phyloP scores from a whole-genome alignment of 257 asterid genomes.

The Paraleonurus japonicus region DNA sequence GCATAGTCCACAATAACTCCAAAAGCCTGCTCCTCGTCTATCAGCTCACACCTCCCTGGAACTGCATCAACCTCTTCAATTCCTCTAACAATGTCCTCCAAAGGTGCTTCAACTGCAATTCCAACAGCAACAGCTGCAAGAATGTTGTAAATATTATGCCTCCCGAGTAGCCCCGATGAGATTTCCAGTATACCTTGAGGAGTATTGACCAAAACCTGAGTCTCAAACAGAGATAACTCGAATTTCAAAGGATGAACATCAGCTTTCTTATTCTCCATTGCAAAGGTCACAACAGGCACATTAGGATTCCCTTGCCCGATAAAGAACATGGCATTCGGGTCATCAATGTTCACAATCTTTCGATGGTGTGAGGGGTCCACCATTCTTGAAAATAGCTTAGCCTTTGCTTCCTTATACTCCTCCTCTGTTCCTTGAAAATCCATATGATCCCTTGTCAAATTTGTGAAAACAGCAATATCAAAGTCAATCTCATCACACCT shows the following conservation, averaged over 20 bases:
- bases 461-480: constrained; percentile 86
- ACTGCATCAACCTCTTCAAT: constrained; percentile 95
- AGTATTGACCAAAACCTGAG: constrained; percentile 85
- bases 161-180: constrained; percentile 87
- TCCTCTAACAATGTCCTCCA: constrained; percentile 96
- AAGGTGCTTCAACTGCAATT: constrained; percentile 92
- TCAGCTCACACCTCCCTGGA: constrained; percentile 94
- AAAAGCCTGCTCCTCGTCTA: constrained; percentile 95
- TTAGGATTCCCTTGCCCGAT: constrained; percentile 66
- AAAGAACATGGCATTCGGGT: constrained; percentile 70
- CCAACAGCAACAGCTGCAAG: constrained; percentile 91
- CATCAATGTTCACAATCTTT: constrained; percentile 83
- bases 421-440: constrained; percentile 73
- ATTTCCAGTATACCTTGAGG: constrained; percentile 92
- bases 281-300: constrained; percentile 85
- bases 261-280: constrained; percentile 83
- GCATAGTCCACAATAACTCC: constrained; percentile 93
- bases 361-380: constrained; percentile 80
- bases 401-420: constrained; percentile 63
- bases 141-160: constrained; percentile 86
- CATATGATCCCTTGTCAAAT: constrained; percentile 64
- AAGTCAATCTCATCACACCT: constrained; percentile 80
- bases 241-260: constrained; percentile 80
- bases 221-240: constrained; percentile 86
- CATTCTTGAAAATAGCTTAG: constrained; percentile 73